Conservation (phyloP, 129 eudicot species). For the Sambucus nigra region DNA sequence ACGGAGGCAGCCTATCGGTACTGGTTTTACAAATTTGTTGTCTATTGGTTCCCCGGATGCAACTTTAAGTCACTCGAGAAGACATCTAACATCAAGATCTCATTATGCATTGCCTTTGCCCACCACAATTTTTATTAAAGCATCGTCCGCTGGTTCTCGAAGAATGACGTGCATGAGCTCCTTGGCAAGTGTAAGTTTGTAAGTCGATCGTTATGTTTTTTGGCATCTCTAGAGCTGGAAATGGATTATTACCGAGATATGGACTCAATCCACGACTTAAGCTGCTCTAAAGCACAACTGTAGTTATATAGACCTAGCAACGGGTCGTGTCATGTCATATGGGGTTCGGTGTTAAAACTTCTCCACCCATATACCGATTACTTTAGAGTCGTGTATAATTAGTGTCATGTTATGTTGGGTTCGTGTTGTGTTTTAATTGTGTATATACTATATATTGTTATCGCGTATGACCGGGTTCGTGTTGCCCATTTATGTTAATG, state of each 20-base stretch:
- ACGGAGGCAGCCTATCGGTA: background rate
- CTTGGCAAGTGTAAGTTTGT: conserved; percentile 2
- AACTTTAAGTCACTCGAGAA: background rate
- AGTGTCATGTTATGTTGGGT: too few species aligned
- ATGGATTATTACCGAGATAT: background rate
- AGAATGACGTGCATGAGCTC: conserved; percentile 3
- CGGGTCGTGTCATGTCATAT: too few species aligned
- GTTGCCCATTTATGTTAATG: too few species aligned
- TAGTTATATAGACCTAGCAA: too few species aligned
- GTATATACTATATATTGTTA: too few species aligned
- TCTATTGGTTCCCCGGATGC: background rate
- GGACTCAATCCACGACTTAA: too few species aligned
- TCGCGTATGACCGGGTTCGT: too few species aligned
- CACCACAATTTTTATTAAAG: background rate
- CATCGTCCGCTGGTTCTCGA: background rate
- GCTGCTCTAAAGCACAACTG: too few species aligned
- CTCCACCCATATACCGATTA: too few species aligned
- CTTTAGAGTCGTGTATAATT: too few species aligned
- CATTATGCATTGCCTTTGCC: background rate
- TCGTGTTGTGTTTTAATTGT: too few species aligned
- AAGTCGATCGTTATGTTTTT: background rate
- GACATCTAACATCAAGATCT: background rate
- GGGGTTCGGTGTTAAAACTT: too few species aligned
- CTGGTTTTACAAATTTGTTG: background rate
- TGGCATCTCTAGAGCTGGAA: background rate